phyloP scores from a whole-genome alignment of 78 protist species.

The Dictyostelium intermedium region DNA sequence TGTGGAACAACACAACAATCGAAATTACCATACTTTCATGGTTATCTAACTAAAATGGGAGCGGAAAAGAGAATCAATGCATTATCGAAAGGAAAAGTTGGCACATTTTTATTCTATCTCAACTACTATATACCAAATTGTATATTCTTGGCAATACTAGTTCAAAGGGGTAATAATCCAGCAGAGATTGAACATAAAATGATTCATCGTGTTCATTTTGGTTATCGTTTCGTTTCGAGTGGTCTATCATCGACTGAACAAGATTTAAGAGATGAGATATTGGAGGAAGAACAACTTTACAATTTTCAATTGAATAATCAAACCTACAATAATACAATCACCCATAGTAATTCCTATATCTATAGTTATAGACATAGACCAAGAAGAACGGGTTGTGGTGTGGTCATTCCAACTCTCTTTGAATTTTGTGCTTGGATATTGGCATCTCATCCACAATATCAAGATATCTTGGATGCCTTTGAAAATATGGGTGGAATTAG shows the following conservation, averaged over 20 bases:
- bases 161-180: neutral
- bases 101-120: conserved; percentile 48
- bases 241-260: neutral
- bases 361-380: conserved; percentile 61
- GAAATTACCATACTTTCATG: conserved; percentile 53
- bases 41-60: conserved; percentile 23
- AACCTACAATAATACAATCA: neutral
- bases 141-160: conserved; percentile 40
- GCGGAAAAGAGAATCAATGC: conserved; percentile 59
- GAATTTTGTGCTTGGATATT: conserved; percentile 72
- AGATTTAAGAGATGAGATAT: conserved; percentile 15
- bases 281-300: conserved; percentile 56
- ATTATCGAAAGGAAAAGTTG: neutral
- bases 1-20: neutral
- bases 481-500: conserved; percentile 7
- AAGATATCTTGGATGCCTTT: conserved; percentile 32
- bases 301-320: conserved; percentile 45
- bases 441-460: conserved; percentile 39
- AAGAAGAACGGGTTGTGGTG: conserved; percentile 62
- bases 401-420: conserved; percentile 63
- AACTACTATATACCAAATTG: conserved; percentile 68
- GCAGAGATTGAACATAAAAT: conserved; percentile 39
- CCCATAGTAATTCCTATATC: conserved; percentile 52
- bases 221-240: conserved; percentile 43
- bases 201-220: conserved; percentile 75